Percentiles rank a stretch among this genome's conserved stretches.
These are phyloP conservation scores for Pythium apleroticum DNA, from an alignment of 352 stramenopile genomes.

Conservation along the genomic window DNA sequence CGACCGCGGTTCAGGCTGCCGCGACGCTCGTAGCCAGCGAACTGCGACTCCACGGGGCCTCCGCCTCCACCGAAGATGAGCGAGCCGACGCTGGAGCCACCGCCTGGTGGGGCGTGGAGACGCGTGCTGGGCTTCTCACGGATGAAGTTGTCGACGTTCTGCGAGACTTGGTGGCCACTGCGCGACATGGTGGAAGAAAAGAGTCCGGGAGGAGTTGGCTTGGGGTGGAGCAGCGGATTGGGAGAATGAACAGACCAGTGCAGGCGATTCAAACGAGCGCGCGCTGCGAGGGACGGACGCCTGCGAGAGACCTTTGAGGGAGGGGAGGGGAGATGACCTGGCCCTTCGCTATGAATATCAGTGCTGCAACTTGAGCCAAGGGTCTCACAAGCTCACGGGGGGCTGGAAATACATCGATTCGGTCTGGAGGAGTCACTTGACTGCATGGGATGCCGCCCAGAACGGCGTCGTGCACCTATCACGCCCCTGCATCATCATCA, in stretches of 20 bases:
- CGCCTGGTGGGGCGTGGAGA: slow-evolving; percentile 66
- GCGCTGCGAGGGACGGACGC: not conserved
- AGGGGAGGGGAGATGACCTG: slow-evolving; percentile 1
- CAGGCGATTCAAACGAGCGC: not conserved
- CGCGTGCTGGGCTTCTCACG: slow-evolving; percentile 76
- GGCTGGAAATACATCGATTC: slow-evolving; percentile 3
- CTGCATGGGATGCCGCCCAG: not conserved
- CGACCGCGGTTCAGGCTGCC: slow-evolving; percentile 13
- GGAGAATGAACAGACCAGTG: slow-evolving; percentile 1
- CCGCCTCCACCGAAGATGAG: slow-evolving; percentile 72
- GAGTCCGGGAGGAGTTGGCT: not conserved
- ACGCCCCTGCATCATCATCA: not conserved
- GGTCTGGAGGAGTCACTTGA: not conserved
- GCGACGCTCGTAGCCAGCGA: slow-evolving; percentile 51
- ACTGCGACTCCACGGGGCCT: slow-evolving; percentile 38
- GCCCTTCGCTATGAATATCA: slow-evolving; percentile 19
- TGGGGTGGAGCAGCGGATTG: slow-evolving; percentile 9
- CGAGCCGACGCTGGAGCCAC: slow-evolving; percentile 66
- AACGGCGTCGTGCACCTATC: not conserved
- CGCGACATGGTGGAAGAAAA: slow-evolving; percentile 45
- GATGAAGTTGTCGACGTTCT: slow-evolving; percentile 83
- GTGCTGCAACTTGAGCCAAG: not conserved
- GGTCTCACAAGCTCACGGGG: not conserved
- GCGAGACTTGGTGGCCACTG: slow-evolving; percentile 55
- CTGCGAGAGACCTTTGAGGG: not conserved